Base-by-base conservation (phyloP, 2,329 filamentous ascomycete genomes). In the Apiospora kogelbergensis region DNA sequence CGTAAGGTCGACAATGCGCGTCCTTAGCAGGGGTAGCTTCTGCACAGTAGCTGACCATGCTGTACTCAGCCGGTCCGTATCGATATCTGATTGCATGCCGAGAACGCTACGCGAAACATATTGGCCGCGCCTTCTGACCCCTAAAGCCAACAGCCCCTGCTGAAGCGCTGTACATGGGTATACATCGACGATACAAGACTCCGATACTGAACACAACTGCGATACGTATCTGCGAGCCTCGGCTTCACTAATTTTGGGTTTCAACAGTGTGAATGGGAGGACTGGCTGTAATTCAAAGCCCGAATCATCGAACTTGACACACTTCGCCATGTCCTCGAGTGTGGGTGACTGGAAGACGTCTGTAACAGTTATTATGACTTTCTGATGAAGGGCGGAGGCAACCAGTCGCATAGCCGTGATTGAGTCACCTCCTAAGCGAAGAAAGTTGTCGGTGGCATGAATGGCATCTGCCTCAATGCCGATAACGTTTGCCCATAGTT, bases 351-450 rank as follows among this genome's bases (percentile, higher is more conserved):
- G 53, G 48, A 78, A 77, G 3, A 78, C 70, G 9, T 74, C 72
- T 2, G 69, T 70, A 1, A 76, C 76, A 2, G 68, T 63, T 1
- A 78, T 45, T 0, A 1, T 24, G 1, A 80, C 68, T 15, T 70
- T 68, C 3, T 20, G 22, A n/a, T 71, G 45, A 13, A 72, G 68
- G 1, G 75, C 73, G 0, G 33, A 60, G 9, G 71, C 67, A 2
- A 73, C 73, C 2, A 77, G 53, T 6, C 67, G 67, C 69, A 77
- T 77, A 5, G 76, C 76, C 2, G 63, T 60, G 22, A 78, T 70
- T 0, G 78, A 80, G 66, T 79, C 73, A 3, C 78, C 78, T 0
- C 78, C 78, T 3, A 78, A 63, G 6, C 69, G 67, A 65, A 80
- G 74, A 68, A 79, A 79, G 68, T 71, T 73, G 48, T 76, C 74